Evolutionary conservation across 306 rosid species (phyloP).

Genomic region (Senna tora): DNA sequence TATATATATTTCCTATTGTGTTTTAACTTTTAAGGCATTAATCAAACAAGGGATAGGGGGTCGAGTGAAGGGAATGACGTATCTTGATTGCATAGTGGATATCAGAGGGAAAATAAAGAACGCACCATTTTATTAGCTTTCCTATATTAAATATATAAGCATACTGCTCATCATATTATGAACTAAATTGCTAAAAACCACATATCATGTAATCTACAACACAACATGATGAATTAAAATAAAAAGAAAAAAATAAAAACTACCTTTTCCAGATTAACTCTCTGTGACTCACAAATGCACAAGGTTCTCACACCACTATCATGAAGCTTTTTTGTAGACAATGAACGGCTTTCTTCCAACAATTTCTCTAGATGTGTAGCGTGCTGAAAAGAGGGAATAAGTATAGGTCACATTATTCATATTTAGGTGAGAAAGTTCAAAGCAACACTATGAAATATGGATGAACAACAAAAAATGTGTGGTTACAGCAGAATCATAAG

Average conservation of each 20-base stretch:
- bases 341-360: constrained; percentile 62
- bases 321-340: constrained; percentile 70
- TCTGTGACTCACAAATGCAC: constrained; percentile 61
- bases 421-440: constrained; percentile 18
- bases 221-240: constrained; percentile 18
- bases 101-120: not conserved
- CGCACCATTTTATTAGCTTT: not conserved
- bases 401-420: constrained; percentile 22
- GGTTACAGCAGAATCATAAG: constrained; percentile 74
- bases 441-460: not conserved
- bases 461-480: constrained; percentile 27
- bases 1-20: constrained; percentile 10
- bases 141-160: not conserved
- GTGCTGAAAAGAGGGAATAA: constrained; percentile 51
- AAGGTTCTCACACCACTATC: constrained; percentile 82
- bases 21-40: not conserved
- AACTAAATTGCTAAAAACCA: constrained; percentile 6
- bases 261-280: constrained; percentile 86
- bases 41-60: not conserved
- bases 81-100: not conserved
- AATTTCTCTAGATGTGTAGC: constrained; percentile 70
- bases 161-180: not conserved
- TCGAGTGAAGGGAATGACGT: constrained; percentile 12
- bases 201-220: constrained; percentile 4
- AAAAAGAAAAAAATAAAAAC: constrained; percentile 27